Evolutionary conservation across 1,284 basidiomycete species (phyloP), one percentile per base, ranked within the genome.

Genomic region (Moniliophthora roreri): DNA sequence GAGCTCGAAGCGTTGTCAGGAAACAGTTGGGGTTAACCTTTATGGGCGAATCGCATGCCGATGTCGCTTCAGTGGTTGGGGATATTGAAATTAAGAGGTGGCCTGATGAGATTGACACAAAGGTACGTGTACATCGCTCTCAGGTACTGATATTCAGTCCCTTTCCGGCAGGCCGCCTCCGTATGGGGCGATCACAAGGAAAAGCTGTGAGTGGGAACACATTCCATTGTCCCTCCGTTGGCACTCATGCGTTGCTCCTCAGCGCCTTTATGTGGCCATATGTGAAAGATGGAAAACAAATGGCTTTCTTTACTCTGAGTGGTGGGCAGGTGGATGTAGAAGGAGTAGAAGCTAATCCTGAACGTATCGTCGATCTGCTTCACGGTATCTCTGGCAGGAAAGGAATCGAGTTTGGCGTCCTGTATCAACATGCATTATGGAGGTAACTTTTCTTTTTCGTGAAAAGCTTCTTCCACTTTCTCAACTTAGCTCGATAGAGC

Each of bases 231-330:
- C 11, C 20, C 4, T 37, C 16, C 4, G 13, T 11, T 13, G 13
- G 36, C 52, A 15, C 15, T 13, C 10, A n/a, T n/a, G n/a, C n/a
- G n/a, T 21, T 5, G n/a, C n/a, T n/a, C 9, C 41, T 15, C 32
- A 74, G 72, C 42, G 62, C 71, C 32, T 64, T 65, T 36, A 56
- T 73, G 16, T 67, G 70, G 6, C 63, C 66, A 10, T 67, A 63
- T 9, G 66, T 68, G 54, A 62, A 58, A 4, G 59, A 61, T 36
- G 51, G 42, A 15, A 15, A 42, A 2, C 65, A 68, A 16, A 59
- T 76, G 3, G 75, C 69, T 60, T 70, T 65, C 40, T 68, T 74
- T 36, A 55, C 69, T 11, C 54, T 76, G 15, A 54, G 58, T 3
- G 64, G 63, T 7, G 63, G 60, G 45, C 61, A 67, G 13, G 56